phyloP scores from a whole-genome alignment of 192 early-diverging fungal genomes.

The Funneliformis mosseae region DNA sequence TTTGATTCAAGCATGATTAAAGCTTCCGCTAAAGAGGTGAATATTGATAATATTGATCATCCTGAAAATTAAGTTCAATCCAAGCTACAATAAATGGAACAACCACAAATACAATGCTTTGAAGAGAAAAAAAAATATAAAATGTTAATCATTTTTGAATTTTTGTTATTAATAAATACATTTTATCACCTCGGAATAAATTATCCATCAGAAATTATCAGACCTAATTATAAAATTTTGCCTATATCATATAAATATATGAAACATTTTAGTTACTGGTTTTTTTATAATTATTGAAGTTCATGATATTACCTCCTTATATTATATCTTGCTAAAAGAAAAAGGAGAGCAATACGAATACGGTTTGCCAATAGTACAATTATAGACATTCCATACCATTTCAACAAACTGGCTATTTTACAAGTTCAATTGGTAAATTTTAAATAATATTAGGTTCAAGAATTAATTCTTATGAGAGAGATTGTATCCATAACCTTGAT shows the following conservation, averaged over 20 bases:
- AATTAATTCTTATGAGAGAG: no score
- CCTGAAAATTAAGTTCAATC: neutral
- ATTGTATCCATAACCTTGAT: no score
- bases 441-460: no score
- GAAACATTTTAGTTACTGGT: no score
- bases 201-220: conserved; percentile 3
- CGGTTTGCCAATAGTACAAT: no score
- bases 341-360: no score
- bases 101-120: neutral
- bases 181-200: conserved; percentile 4
- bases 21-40: conserved; percentile 5
- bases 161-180: neutral
- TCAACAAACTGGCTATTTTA: no score
- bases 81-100: neutral
- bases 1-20: neutral
- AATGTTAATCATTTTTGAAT: neutral
- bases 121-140: neutral
- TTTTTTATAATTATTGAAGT: no score
- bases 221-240: neutral
- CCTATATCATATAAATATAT: neutral
- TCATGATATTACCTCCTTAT: no score
- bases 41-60: conserved; percentile 1
- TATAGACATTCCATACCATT: no score
- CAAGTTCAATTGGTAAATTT: no score
- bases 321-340: no score